Evolutionary conservation across 2,329 filamentous ascomycete genomes (phyloP).

Genomic region (Plenodomus biglobosus): DNA sequence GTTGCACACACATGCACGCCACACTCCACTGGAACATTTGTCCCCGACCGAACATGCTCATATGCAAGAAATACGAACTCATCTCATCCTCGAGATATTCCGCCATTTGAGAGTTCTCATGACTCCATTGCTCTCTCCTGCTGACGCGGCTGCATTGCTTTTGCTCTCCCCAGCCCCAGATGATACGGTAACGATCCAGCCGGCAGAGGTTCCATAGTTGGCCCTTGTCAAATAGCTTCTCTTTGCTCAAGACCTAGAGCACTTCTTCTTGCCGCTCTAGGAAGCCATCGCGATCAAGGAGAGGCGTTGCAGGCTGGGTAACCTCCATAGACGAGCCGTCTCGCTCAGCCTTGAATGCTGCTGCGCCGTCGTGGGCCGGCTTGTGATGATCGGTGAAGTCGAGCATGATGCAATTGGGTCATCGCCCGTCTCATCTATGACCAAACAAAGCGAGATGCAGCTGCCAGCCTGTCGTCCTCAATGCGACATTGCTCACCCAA

Average conservation of each 20-base stretch:
- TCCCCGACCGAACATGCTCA: constrained; percentile 52
- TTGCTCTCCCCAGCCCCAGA: constrained; percentile 55
- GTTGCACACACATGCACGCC: constrained; percentile 19
- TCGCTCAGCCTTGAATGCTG: constrained; percentile 51
- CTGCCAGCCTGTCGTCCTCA: constrained; percentile 1
- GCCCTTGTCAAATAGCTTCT: constrained; percentile 54
- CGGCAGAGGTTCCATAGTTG: constrained; percentile 55
- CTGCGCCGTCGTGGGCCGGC: constrained; percentile 51
- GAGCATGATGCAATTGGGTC: constrained; percentile 38
- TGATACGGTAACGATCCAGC: constrained; percentile 56
- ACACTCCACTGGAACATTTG: constrained; percentile 2
- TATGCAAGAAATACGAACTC: constrained; percentile 55
- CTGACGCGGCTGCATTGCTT: constrained; percentile 52
- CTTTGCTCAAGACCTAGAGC: constrained; percentile 48
- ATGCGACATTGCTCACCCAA: constrained; percentile 1
- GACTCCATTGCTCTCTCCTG: constrained; percentile 51
- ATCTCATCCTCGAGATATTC: constrained; percentile 58
- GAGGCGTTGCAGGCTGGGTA: constrained; percentile 50
- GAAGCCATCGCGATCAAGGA: constrained; percentile 53
- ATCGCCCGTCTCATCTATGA: background rate
- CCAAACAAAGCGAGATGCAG: constrained; percentile 5
- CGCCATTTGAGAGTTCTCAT: constrained; percentile 55
- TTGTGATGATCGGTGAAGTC: constrained; percentile 55
- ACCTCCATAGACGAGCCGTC: constrained; percentile 48
- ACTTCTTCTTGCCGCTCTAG: constrained; percentile 52